These are phyloP conservation scores for Mycena alexandri DNA, from an alignment of 768 basidiomycete genomes.

Conservation along the genomic window DNA sequence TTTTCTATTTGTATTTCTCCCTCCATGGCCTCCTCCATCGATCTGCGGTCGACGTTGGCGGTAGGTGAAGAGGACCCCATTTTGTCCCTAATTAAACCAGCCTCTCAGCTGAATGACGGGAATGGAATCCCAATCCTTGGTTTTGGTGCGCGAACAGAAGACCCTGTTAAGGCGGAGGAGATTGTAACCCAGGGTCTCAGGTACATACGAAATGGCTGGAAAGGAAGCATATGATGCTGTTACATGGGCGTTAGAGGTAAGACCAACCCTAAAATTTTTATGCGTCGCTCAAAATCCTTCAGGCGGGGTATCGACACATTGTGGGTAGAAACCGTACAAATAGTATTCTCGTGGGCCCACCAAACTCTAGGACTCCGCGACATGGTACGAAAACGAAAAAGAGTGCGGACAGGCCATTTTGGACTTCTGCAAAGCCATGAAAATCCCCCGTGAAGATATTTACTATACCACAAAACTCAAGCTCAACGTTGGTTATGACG, in stretches of 20 bases:
- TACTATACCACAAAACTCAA: conserved; percentile 82
- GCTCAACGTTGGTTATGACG: conserved; percentile 65
- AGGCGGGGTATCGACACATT: conserved; percentile 77
- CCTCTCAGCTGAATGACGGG: conserved; percentile 61
- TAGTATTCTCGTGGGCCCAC: conserved; percentile 34
- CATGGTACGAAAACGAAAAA: conserved; percentile 75
- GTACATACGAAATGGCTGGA: conserved; percentile 76
- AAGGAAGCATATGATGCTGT: conserved; percentile 67
- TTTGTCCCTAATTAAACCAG: conserved; percentile 1
- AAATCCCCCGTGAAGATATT: conserved; percentile 67
- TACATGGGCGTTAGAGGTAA: conserved; percentile 72
- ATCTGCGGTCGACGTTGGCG: conserved; percentile 28
- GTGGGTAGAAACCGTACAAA: conserved; percentile 50
- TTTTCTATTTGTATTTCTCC: neutral
- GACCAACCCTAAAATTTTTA: conserved; percentile 21
- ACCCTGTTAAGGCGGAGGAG: neutral
- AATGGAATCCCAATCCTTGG: conserved; percentile 70
- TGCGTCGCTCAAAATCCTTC: conserved; percentile 21
- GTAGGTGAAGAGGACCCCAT: conserved; percentile 20
- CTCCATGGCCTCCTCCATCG: conserved; percentile 2
- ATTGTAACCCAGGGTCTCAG: conserved; percentile 41
- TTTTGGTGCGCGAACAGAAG: conserved; percentile 54
- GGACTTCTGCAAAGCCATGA: conserved; percentile 62
- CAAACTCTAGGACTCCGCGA: conserved; percentile 57
- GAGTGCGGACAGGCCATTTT: conserved; percentile 73